Conservation (phyloP, 345 rosid genomes). For the Acer saccharum region DNA sequence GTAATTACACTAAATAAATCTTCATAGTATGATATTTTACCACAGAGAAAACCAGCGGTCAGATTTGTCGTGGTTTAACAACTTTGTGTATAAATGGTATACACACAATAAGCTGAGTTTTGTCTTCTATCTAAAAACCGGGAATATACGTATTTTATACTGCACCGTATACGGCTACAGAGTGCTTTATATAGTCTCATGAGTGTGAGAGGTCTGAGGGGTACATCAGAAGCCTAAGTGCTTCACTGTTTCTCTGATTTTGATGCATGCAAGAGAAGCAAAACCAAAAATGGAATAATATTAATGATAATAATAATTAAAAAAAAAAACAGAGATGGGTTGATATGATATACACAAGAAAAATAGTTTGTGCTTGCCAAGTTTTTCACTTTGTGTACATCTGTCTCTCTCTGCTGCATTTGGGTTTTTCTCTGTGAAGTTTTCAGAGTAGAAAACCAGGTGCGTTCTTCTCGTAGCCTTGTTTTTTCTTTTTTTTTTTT, state of each 20-base stretch:
- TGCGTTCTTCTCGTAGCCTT: conserved; percentile 24
- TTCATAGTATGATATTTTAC: not conserved
- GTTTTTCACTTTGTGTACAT: conserved; percentile 13
- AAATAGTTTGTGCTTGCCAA: conserved; percentile 3
- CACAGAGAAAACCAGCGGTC: not conserved
- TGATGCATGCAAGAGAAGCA: conserved; percentile 35
- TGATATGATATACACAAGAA: conserved; percentile 1
- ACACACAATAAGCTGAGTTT: not conserved
- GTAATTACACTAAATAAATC: not conserved
- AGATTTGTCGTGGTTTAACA: not conserved
- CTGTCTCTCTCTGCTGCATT: conserved; percentile 24
- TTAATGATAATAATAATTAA: no score
- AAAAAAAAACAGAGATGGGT: not conserved
- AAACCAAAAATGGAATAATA: conserved; percentile 5
- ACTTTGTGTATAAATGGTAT: not conserved
- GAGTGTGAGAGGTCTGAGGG: conserved; percentile 25
- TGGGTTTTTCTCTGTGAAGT: conserved; percentile 17
- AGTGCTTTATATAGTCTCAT: conserved; percentile 29
- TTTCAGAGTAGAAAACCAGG: conserved; percentile 32
- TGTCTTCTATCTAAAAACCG: not conserved
- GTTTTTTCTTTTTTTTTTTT: not conserved
- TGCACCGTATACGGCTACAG: conserved; percentile 18
- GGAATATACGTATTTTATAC: conserved; percentile 29
- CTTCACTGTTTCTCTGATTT: conserved; percentile 37
- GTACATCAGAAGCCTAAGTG: conserved; percentile 39